A percentile compares a stretch with the other conserved stretches of the same genome.
Evolutionary conservation across 257 asterid genomes (phyloP).

Genomic region (Fraxinus anomala): DNA sequence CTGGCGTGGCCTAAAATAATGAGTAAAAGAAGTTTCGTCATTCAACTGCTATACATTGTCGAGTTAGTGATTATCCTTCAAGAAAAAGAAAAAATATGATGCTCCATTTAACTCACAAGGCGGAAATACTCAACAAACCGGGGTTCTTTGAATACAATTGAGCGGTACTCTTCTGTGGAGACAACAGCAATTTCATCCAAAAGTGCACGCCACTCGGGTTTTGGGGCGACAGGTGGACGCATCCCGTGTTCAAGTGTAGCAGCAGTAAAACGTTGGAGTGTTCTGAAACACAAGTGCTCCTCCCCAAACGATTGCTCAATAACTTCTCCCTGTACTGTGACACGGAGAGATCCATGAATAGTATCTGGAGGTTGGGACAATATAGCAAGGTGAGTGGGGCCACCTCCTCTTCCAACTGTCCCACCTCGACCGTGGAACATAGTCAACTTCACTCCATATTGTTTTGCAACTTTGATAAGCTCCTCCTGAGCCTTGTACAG

Average conservation of each 20-base stretch:
- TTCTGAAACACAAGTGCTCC: slow-evolving; percentile 53
- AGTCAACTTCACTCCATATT: slow-evolving; percentile 50
- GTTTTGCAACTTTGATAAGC: slow-evolving; percentile 50
- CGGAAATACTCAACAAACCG: slow-evolving; percentile 62
- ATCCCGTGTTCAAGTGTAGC: slow-evolving; percentile 59
- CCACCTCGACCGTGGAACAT: slow-evolving; percentile 70
- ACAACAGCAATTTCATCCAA: slow-evolving; percentile 47
- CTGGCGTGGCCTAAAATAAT: slow-evolving; percentile 53
- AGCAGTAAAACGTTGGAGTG: slow-evolving; percentile 55
- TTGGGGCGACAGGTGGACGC: slow-evolving; percentile 54
- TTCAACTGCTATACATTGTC: not conserved
- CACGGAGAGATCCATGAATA: slow-evolving; percentile 53
- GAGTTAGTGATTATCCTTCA: not conserved
- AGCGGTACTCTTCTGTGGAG: slow-evolving; percentile 50
- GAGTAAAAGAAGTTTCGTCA: not conserved
- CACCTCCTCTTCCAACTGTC: slow-evolving; percentile 63
- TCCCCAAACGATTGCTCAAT: slow-evolving; percentile 60
- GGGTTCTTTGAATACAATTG: slow-evolving; percentile 53
- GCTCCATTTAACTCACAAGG: slow-evolving; percentile 37
- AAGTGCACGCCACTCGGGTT: slow-evolving; percentile 59
- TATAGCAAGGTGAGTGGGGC: slow-evolving; percentile 64
- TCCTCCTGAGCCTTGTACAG: slow-evolving; percentile 60
- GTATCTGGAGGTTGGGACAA: slow-evolving; percentile 63
- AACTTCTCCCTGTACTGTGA: slow-evolving; percentile 60
- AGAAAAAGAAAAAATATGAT: slow-evolving; percentile 3